Percentiles rank a stretch among this genome's conserved stretches.
phyloP scores from a whole-genome alignment of 2,329 filamentous ascomycete species.

The Fonsecaea pedrosoi region DNA sequence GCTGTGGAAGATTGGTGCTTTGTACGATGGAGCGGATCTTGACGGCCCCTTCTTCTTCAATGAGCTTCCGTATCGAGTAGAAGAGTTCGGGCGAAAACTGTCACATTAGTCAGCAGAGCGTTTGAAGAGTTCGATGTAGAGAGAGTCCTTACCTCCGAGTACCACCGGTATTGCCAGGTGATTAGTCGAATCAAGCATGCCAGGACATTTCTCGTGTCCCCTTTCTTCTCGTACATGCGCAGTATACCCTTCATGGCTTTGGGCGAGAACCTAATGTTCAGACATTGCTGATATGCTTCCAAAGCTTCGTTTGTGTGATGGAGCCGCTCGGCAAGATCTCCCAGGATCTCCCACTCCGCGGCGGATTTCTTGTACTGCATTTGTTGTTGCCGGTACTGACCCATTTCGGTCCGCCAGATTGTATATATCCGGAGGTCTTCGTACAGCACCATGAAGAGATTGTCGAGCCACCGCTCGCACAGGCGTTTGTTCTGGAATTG shows the following conservation, averaged over 20 bases:
- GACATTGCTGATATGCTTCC: slow-evolving; percentile 89
- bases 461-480: slow-evolving; percentile 97
- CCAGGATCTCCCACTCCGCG: slow-evolving; percentile 97
- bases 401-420: slow-evolving; percentile 98
- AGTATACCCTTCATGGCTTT: slow-evolving; percentile 89
- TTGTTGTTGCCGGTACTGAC: slow-evolving; percentile 89
- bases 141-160: slow-evolving; percentile 74
- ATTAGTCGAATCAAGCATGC: slow-evolving; percentile 88
- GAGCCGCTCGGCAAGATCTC: slow-evolving; percentile 86
- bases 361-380: slow-evolving; percentile 96
- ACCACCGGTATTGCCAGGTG: slow-evolving; percentile 99
- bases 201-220: slow-evolving; percentile 80
- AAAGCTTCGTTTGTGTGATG: slow-evolving; percentile 91
- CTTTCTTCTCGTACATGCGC: slow-evolving; percentile 75
- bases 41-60: slow-evolving; percentile 96
- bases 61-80: slow-evolving; percentile 85
- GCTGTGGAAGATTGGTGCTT: slow-evolving; percentile 89
- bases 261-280: slow-evolving; percentile 87
- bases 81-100: slow-evolving; percentile 91
- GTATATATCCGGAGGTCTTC: slow-evolving; percentile 98
- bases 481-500: slow-evolving; percentile 96
- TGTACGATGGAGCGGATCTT: slow-evolving; percentile 98
- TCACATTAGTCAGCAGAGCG: slow-evolving; percentile 33
- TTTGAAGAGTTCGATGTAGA: not conserved
- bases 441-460: slow-evolving; percentile 98